Evolutionary conservation across 768 basidiomycete genomes (phyloP).

Genomic region (Tricholoma hemisulphureum): DNA sequence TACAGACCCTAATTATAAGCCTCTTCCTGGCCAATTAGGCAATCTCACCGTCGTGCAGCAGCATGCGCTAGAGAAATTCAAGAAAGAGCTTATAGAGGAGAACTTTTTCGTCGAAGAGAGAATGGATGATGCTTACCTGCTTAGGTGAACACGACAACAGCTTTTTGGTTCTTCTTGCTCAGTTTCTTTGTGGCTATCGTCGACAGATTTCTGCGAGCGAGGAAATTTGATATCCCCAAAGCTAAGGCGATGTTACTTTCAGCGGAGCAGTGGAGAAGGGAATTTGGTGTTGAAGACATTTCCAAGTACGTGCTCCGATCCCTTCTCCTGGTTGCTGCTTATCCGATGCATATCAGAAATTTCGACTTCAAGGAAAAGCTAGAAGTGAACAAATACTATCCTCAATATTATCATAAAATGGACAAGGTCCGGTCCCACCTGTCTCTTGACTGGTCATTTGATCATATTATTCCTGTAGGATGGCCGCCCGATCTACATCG

Average conservation of each 20-base stretch:
- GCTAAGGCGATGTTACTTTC: slow-evolving; percentile 82
- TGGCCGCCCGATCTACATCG: slow-evolving; percentile 93
- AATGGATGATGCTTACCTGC: slow-evolving; percentile 67
- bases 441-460: neutral
- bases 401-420: slow-evolving; percentile 93
- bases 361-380: slow-evolving; percentile 85
- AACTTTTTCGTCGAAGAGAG: slow-evolving; percentile 58
- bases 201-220: slow-evolving; percentile 82
- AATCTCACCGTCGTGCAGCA: slow-evolving; percentile 65
- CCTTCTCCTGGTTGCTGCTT: neutral
- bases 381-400: slow-evolving; percentile 89
- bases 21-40: slow-evolving; percentile 69
- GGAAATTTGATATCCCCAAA: slow-evolving; percentile 84
- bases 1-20: slow-evolving; percentile 63
- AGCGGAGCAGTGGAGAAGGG: slow-evolving; percentile 87
- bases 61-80: slow-evolving; percentile 65
- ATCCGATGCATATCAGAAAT: slow-evolving; percentile 43
- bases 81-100: slow-evolving; percentile 58
- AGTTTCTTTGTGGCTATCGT: slow-evolving; percentile 5
- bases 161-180: slow-evolving; percentile 6
- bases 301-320: slow-evolving; percentile 46
- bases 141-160: slow-evolving; percentile 41
- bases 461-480: slow-evolving; percentile 49
- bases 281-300: slow-evolving; percentile 78
- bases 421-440: slow-evolving; percentile 64